Base-by-base conservation (phyloP, 331 rosid genomes). In the Cydonia oblonga region DNA sequence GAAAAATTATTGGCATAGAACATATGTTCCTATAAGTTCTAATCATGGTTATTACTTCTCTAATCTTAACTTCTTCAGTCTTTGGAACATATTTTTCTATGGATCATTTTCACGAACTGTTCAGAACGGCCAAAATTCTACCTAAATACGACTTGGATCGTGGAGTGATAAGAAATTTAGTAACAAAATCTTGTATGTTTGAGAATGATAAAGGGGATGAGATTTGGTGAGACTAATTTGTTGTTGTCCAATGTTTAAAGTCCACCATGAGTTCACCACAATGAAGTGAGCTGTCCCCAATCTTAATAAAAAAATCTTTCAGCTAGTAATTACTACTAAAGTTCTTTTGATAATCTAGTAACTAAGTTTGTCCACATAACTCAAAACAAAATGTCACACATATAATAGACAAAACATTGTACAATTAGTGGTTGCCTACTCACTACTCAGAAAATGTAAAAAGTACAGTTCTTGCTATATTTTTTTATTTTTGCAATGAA, bases 161-260 rank as follows among this genome's bases (percentile, higher is more conserved):
- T 40, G 58, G 24, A 52, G 58, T 20, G 5, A 7, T n/a, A n/a
- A 52, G 58, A 52, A 52, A 52, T 19, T 52, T 7, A 52, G 22
- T 52, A 52, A 19, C 10, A 52, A 52, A 52, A 52, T 52, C 23
- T 52, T 20, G 58, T 52, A 52, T 19, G 24, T 52, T 52, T n/a
- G 58, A n/a, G 58, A 52, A 52, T 52, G 58, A 20, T 56, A 66
- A 72, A 66, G n/a, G 70, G 60, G 63, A 40, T 40, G 23, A 57
- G 81, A 78, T 78, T 71, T 61, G 64, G 64, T 28, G 24, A 72
- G 77, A 78, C 60, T 40, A 40, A 40, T 40, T 40, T 11, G 46
- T 78, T 71, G 52, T 57, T 66, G 65, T 66, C 70, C 73, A 40
- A 24, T 22, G 76, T 40, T 53, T 52, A 52, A 63, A 73, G 66